A percentile compares a stretch with the other conserved stretches of the same genome.
Conservation (phyloP, 1,284 basidiomycete species). For the Malassezia nana region DNA sequence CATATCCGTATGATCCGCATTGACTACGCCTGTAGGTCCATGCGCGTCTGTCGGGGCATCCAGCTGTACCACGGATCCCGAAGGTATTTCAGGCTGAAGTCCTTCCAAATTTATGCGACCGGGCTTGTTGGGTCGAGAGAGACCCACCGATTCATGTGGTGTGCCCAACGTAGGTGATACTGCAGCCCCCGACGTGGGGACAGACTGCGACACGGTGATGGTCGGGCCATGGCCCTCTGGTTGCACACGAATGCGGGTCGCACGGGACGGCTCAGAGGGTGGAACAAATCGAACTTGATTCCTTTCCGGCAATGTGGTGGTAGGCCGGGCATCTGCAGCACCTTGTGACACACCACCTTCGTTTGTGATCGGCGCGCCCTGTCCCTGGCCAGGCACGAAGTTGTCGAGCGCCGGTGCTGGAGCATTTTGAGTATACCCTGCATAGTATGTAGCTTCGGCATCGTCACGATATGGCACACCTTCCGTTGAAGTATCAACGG, state of each 20-base stretch:
- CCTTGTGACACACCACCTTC: no score
- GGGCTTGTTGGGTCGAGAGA: conserved; percentile 33
- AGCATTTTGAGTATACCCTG: no score
- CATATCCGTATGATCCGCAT: conserved; percentile 11
- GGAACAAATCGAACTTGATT: background rate
- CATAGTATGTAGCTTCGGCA: no score
- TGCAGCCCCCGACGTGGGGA: background rate
- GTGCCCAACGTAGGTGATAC: background rate
- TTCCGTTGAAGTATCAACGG: background rate
- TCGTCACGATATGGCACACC: no score
- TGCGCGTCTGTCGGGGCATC: background rate
- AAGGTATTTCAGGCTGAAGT: conserved; percentile 19
- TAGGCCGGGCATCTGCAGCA: background rate
- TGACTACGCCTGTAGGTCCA: conserved; percentile 3
- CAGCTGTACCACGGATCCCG: conserved; percentile 4
- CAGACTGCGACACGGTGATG: conserved; percentile 2
- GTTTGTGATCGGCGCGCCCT: no score
- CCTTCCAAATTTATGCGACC: conserved; percentile 36
- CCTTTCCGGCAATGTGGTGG: background rate
- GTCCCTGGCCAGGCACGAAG: no score
- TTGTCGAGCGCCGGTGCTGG: no score
- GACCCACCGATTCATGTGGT: conserved; percentile 1
- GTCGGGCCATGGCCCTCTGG: conserved; percentile 1
- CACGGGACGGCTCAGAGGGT: background rate
- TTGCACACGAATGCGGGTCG: background rate